Conservation (phyloP, 2,329 filamentous ascomycete species). For the Stylonectria norvegica region DNA sequence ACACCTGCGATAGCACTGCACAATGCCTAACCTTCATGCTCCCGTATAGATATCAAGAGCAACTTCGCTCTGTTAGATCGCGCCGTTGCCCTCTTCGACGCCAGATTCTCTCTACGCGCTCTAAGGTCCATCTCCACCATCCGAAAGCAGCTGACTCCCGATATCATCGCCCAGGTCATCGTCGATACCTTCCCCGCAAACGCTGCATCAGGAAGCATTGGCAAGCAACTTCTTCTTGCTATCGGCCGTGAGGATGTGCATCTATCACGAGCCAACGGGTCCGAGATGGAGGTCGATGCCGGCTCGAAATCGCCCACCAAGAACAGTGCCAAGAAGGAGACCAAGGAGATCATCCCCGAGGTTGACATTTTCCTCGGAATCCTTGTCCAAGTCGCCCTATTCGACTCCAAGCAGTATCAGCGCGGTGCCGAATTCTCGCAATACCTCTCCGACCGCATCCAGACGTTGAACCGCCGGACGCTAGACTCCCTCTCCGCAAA, state of each 20-base stretch:
- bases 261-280: constrained; percentile 53
- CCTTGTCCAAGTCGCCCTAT: constrained; percentile 80
- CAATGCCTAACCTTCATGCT: constrained; percentile 18
- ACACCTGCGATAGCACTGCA: constrained; percentile 1
- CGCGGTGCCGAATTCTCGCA: constrained; percentile 81
- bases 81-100: constrained; percentile 88
- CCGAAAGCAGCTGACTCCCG: constrained; percentile 82
- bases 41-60: constrained; percentile 76
- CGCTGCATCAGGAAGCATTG: constrained; percentile 59
- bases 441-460: constrained; percentile 78
- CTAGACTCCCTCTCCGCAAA: constrained; percentile 91
- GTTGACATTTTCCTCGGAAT: constrained; percentile 87
- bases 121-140: constrained; percentile 93
- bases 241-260: constrained; percentile 64
- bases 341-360: constrained; percentile 78
- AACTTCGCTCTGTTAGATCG: constrained; percentile 91
- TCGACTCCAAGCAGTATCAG: constrained; percentile 78
- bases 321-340: constrained; percentile 59
- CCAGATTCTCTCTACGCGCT: constrained; percentile 89
- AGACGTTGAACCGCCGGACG: constrained; percentile 86
- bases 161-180: constrained; percentile 77
- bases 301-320: constrained; percentile 52
- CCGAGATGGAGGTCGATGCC: constrained; percentile 72
- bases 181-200: constrained; percentile 71
- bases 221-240: constrained; percentile 66